Base-by-base conservation (phyloP, 2,329 filamentous ascomycete species). In the Fusarium paranaense region DNA sequence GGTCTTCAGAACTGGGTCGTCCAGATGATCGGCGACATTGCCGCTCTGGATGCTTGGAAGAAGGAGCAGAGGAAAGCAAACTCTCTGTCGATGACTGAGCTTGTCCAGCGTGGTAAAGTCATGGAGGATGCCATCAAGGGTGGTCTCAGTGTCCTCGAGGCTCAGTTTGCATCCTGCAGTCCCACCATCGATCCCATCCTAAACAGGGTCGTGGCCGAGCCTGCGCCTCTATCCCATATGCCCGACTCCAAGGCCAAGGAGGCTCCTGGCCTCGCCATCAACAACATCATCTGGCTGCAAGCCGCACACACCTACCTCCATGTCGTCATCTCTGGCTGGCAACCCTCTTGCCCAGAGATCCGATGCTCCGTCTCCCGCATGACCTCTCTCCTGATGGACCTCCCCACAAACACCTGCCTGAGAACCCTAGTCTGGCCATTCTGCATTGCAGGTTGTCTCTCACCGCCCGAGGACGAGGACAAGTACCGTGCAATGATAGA, bases 1-100 rank as follows among this genome's bases (percentile, higher is more conserved):
- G 90, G 90, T 2, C 84, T 89, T 68, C 82, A 88, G 52, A 91
- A 91, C 78, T 90, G 88, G 88, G 86, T 86, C 1, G 73, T 92
- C 54, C 80, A 88, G 54, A 81, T 86, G n/a, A 85, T 92, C 50
- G 87, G 86, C 14, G 85, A 89, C 22, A 86, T 90, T 56, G 83
- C 89, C 16, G 79, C 84, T 1, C 82, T 92, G 8, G 85, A 89
- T 61, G 83, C 86, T 1, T 90, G 87, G 86, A 92, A 91, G 80
- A 86, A 86, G 73, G 80, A 85, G 25, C 84, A 84, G 69, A 85
- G 82, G 57, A 78, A 78, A 56, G 73, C 78, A 6, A 86, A 86
- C 6, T 83, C 82, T 0, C 80, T 90, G 2, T 86, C 86, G 13
- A 80, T 84, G 62, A 76, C 80, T 5, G 84, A 88, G 64, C 82